Evolutionary conservation across 306 rosid species (phyloP).

Genomic region (Hippophae rhamnoides): DNA sequence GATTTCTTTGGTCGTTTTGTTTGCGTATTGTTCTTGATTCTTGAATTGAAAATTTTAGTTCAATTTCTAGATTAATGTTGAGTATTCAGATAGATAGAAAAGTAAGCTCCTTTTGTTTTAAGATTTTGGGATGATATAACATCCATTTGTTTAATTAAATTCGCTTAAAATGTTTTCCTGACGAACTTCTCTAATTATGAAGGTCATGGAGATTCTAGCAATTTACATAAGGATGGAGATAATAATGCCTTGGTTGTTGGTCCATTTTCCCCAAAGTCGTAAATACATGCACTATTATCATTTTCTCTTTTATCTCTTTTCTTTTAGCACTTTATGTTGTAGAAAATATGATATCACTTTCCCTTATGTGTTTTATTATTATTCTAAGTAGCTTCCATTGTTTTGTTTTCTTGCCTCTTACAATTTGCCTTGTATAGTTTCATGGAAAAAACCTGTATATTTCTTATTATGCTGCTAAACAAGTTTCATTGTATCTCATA

Average conservation of each 20-base stretch:
- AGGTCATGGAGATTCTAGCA: slow-evolving; percentile 15
- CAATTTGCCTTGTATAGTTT: no score
- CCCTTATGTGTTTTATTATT: no score
- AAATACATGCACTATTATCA: slow-evolving; percentile 28
- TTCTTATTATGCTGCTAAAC: no score
- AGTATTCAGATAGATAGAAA: neutral
- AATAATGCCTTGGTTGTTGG: slow-evolving; percentile 80
- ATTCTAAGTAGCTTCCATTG: no score
- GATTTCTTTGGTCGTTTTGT: no score
- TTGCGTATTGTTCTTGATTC: no score
- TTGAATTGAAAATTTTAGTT: no score
- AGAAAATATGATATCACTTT: no score
- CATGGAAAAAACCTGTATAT: no score
- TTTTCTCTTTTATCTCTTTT: neutral
- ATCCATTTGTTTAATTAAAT: neutral
- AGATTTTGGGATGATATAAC: neutral
- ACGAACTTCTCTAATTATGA: slow-evolving; percentile 7
- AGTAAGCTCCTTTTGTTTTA: neutral
- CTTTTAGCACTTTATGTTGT: neutral
- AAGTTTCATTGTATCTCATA: no score
- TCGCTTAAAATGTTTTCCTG: neutral
- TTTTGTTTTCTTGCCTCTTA: no score
- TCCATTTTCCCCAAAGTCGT: slow-evolving; percentile 47
- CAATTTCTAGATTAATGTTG: neutral
- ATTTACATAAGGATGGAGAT: slow-evolving; percentile 36